Conservation (phyloP, 371 early-diverging fungal species). For the Polyrhizophydium stewartii region DNA sequence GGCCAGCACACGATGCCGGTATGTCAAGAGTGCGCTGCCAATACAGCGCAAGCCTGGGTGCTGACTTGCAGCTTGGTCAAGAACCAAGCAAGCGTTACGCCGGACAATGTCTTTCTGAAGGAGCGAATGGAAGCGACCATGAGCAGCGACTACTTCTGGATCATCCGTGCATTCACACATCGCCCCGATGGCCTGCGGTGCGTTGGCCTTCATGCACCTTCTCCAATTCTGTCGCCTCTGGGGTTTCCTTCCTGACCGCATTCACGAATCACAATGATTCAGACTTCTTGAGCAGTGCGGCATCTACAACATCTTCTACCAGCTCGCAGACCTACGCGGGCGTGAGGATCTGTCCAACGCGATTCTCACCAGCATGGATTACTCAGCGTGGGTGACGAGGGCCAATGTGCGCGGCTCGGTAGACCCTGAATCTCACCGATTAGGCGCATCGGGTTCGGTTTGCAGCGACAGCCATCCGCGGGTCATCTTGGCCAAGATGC, state of each 20-base stretch:
- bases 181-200: neutral
- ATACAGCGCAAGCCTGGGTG: too few species aligned
- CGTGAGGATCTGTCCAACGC: conserved; percentile 76
- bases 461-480: conserved; percentile 76
- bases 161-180: neutral
- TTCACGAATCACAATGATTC: neutral
- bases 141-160: neutral
- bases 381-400: conserved; percentile 44
- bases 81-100: neutral
- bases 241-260: too few species aligned
- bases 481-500: conserved; percentile 72
- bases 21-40: too few species aligned
- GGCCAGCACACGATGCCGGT: neutral
- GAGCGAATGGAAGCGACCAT: neutral
- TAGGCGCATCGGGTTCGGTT: neutral
- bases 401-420: neutral
- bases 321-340: conserved; percentile 71
- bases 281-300: conserved; percentile 67
- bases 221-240: too few species aligned
- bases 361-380: conserved; percentile 74
- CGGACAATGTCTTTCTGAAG: conserved; percentile 3
- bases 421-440: neutral
- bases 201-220: too few species aligned
- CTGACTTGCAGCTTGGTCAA: too few species aligned
- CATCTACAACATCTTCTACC: conserved; percentile 75